Percentiles rank a stretch among this genome's conserved stretches.
phyloP scores from a whole-genome alignment of 352 stramenopile species.

The Thraustochytrium striatum region DNA sequence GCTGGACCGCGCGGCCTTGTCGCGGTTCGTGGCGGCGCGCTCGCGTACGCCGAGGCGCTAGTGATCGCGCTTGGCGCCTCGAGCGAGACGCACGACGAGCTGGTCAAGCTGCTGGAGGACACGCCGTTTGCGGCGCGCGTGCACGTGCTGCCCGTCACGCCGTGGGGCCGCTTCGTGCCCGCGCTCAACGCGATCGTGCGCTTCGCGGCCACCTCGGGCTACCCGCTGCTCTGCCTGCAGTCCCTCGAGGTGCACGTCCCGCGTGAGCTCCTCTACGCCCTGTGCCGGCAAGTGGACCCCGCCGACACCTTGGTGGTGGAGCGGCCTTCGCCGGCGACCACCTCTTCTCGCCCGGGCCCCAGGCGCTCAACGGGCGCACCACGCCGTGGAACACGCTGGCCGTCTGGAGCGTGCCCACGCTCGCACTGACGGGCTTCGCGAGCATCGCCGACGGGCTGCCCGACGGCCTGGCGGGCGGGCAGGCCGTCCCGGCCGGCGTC shows the following conservation, averaged over 20 bases:
- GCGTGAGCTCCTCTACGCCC: slow-evolving; percentile 59
- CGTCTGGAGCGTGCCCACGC: slow-evolving; percentile 81
- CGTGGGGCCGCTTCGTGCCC: slow-evolving; percentile 90
- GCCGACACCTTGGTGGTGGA: slow-evolving; percentile 74
- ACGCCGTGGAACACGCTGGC: slow-evolving; percentile 93
- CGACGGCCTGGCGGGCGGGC: too few relatives aligned
- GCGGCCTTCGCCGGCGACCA: slow-evolving; percentile 77
- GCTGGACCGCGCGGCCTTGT: not conserved
- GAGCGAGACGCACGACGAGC: not conserved
- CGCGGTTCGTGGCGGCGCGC: not conserved
- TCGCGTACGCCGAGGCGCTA: not conserved
- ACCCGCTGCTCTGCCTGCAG: slow-evolving; percentile 70
- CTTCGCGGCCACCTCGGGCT: slow-evolving; percentile 61
- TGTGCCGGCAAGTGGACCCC: slow-evolving; percentile 67
- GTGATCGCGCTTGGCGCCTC: slow-evolving; percentile 22
- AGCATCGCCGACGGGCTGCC: slow-evolving; percentile 77
- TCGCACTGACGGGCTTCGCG: slow-evolving; percentile 82
- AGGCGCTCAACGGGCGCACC: slow-evolving; percentile 75
- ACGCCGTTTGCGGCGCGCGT: not conserved
- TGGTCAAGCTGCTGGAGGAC: not conserved
- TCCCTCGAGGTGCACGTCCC: slow-evolving; percentile 81
- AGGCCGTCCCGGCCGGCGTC: slow-evolving; percentile 65
- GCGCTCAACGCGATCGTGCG: slow-evolving; percentile 84
- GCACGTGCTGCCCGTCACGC: slow-evolving; percentile 78
- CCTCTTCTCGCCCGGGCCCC: slow-evolving; percentile 57